These are phyloP conservation scores for Saccharomyces mikatae DNA, from an alignment of 805 yeast species.

Conservation along the genomic window DNA sequence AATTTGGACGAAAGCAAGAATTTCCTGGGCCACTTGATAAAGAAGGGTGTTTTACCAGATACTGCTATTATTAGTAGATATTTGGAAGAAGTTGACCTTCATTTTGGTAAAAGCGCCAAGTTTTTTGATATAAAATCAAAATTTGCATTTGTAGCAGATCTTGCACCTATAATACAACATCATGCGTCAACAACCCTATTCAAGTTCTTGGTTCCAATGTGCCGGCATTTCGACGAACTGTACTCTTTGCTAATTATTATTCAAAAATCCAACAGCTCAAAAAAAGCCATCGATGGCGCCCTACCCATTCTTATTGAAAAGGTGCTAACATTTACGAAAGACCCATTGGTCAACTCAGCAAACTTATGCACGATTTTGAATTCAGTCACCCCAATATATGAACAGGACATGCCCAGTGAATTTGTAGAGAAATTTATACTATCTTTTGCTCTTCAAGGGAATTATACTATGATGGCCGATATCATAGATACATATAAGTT, in stretches of 20 bases:
- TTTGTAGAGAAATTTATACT: neutral
- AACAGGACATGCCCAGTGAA: neutral
- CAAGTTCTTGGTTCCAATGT: constrained; percentile 13
- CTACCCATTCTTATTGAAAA: constrained; percentile 8
- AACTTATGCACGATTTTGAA: constrained; percentile 9
- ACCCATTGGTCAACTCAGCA: constrained; percentile 7
- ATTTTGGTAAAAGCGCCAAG: neutral
- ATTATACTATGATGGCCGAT: constrained; percentile 1
- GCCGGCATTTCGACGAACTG: constrained; percentile 20
- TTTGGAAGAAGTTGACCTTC: constrained; percentile 8
- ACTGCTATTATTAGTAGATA: constrained; percentile 10
- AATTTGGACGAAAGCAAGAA: constrained; percentile 11
- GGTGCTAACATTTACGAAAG: constrained; percentile 5
- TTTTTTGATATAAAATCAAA: constrained; percentile 5
- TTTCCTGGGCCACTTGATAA: constrained; percentile 10
- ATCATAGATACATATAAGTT: neutral
- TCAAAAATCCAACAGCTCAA: constrained; percentile 4
- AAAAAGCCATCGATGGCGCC: constrained; percentile 8
- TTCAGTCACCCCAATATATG: neutral
- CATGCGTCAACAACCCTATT: constrained; percentile 9
- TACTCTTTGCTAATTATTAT: constrained; percentile 11
- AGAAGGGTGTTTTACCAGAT: constrained; percentile 9
- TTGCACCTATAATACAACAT: constrained; percentile 15
- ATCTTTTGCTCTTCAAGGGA: neutral
- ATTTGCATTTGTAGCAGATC: constrained; percentile 16